Evolutionary conservation across 2,329 filamentous ascomycete species (phyloP).

Genomic region (Colletotrichum higginsianum): DNA sequence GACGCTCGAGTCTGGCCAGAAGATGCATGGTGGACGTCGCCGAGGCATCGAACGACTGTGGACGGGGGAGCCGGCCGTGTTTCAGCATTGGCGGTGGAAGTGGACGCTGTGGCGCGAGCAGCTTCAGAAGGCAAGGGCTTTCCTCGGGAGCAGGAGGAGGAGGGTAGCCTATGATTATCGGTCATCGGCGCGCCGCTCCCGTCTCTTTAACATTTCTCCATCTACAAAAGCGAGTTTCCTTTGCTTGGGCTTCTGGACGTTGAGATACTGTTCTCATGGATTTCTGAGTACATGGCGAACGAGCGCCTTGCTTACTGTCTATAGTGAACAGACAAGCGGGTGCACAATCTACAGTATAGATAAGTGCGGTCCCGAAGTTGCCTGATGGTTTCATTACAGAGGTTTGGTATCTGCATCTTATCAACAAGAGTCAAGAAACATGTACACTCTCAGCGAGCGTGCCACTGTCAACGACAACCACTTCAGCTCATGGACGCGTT

Average conservation of each 20-base stretch:
- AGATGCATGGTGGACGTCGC: conserved; percentile 9
- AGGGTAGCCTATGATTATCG: conserved; percentile 24
- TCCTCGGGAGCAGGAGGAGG: conserved; percentile 30
- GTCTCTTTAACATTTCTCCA: neutral
- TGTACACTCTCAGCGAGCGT: neutral
- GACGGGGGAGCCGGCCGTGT: conserved; percentile 32
- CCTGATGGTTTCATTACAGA: neutral
- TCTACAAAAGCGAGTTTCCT: neutral
- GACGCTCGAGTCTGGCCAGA: neutral
- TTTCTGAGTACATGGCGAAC: neutral
- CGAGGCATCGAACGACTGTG: conserved; percentile 35
- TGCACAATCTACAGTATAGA: neutral
- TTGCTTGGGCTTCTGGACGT: no score
- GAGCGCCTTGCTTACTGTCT: neutral
- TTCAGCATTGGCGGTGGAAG: conserved; percentile 36
- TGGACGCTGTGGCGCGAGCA: conserved; percentile 36
- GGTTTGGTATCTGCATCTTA: neutral
- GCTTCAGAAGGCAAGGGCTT: conserved; percentile 39
- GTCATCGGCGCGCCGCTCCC: neutral
- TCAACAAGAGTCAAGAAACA: neutral
- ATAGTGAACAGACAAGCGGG: neutral
- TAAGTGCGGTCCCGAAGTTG: neutral
- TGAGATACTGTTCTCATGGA: no score
- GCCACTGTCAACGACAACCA: neutral
- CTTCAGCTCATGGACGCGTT: neutral